phyloP scores from a whole-genome alignment of 208 protist genomes.

The Phytomonas francai region DNA sequence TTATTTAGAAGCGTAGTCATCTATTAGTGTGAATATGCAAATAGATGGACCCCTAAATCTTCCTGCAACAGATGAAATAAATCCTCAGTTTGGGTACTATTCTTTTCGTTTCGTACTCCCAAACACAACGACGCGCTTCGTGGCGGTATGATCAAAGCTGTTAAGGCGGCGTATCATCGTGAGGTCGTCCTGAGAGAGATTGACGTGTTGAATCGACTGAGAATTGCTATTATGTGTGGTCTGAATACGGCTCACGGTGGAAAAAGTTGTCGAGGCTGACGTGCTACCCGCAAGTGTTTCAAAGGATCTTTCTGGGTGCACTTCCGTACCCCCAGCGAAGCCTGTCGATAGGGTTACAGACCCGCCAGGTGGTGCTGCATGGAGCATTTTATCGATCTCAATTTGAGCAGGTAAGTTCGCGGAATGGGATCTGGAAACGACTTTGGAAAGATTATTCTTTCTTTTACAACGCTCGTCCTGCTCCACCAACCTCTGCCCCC shows the following conservation, averaged over 20 bases:
- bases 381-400: background rate
- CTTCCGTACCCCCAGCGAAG: background rate
- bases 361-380: background rate
- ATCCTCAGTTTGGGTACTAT: background rate
- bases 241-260: background rate
- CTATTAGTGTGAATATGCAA: background rate
- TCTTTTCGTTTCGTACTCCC: background rate
- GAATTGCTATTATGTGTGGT: background rate
- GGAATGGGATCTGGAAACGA: background rate
- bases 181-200: constrained; percentile 52
- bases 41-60: background rate
- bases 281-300: background rate
- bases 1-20: background rate
- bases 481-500: constrained; percentile 29
- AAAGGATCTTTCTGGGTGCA: background rate
- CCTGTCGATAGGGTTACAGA: background rate
- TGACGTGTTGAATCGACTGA: constrained; percentile 23
- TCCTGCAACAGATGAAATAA: background rate
- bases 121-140: constrained; percentile 71
- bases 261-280: background rate
- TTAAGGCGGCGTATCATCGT: constrained; percentile 78
- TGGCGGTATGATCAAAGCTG: constrained; percentile 73
- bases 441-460: constrained; percentile 2
- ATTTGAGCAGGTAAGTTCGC: background rate
- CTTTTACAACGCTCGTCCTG: constrained; percentile 15